Conservation (phyloP, 106 monocot species). For the Dendrobium chrysotoxum region DNA sequence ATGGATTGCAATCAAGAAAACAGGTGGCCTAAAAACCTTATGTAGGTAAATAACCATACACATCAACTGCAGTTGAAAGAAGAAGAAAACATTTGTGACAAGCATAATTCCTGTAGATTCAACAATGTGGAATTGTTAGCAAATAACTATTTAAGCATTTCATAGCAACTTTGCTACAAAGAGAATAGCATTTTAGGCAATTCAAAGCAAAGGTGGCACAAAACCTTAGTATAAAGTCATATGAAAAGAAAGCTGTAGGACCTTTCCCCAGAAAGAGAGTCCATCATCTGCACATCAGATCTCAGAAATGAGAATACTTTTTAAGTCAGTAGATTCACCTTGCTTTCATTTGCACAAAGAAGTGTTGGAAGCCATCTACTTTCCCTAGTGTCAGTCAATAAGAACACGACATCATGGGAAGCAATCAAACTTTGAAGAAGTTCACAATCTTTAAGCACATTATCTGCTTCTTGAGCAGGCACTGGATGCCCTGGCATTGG, state of each 20-base stretch:
- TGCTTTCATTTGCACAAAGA: slow-evolving; percentile 72
- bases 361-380: slow-evolving; percentile 97
- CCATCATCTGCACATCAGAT: too few relatives aligned
- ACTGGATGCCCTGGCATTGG: slow-evolving; percentile 97
- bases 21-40: neutral
- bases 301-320: neutral
- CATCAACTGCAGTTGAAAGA: neutral
- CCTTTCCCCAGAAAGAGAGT: neutral
- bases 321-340: slow-evolving; percentile 28
- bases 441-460: slow-evolving; percentile 68
- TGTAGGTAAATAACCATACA: neutral
- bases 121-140: neutral
- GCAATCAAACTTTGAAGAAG: slow-evolving; percentile 52
- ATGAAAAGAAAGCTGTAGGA: neutral
- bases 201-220: neutral
- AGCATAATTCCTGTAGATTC: neutral
- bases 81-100: neutral
- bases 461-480: slow-evolving; percentile 41
- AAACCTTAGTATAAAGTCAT: neutral
- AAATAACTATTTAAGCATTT: neutral
- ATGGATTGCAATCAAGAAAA: neutral
- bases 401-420: slow-evolving; percentile 84
- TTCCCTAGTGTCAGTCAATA: slow-evolving; percentile 95
- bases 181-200: neutral
- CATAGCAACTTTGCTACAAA: neutral